These are phyloP conservation scores for Diaporthe sp. DNA, from an alignment of 2,329 filamentous ascomycete species.

Conservation along the genomic window DNA sequence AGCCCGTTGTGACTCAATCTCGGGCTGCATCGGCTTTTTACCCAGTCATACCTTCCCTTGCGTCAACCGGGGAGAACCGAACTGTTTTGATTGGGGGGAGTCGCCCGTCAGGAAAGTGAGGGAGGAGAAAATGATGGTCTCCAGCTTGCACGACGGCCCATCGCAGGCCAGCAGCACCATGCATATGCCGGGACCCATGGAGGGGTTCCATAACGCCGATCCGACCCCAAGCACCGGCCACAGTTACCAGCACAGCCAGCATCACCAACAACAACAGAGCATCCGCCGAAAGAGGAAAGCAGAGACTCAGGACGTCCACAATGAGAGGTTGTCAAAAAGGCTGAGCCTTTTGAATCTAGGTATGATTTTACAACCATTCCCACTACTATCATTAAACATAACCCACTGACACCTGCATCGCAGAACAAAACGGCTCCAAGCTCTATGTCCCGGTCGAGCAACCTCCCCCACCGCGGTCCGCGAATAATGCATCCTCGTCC, in stretches of 20 bases:
- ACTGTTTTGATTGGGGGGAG: constrained; percentile 23
- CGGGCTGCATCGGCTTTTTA: constrained; percentile 24
- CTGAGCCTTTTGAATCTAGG: constrained; percentile 85
- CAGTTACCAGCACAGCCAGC: constrained; percentile 17
- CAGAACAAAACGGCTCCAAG: constrained; percentile 71
- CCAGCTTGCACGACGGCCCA: constrained; percentile 29
- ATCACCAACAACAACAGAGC: constrained; percentile 32
- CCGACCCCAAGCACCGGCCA: constrained; percentile 20
- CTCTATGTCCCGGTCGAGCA: constrained; percentile 74
- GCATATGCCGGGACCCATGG: constrained; percentile 28
- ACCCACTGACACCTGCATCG: constrained; percentile 27
- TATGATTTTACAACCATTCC: constrained; percentile 53
- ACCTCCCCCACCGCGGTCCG: constrained; percentile 40
- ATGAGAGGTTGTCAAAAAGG: constrained; percentile 84
- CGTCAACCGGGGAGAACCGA: background rate
- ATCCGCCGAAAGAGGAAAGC: constrained; percentile 68
- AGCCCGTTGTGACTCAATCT: constrained; percentile 24
- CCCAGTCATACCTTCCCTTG: background rate
- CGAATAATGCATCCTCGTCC: background rate
- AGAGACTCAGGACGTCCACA: constrained; percentile 61
- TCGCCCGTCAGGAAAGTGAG: background rate
- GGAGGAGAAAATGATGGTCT: constrained; percentile 32
- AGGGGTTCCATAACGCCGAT: constrained; percentile 27
- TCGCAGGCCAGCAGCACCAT: constrained; percentile 30
- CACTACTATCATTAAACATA: background rate